Base-by-base conservation (phyloP, 2,329 filamentous ascomycete genomes). In the Xylaria arbuscula region DNA sequence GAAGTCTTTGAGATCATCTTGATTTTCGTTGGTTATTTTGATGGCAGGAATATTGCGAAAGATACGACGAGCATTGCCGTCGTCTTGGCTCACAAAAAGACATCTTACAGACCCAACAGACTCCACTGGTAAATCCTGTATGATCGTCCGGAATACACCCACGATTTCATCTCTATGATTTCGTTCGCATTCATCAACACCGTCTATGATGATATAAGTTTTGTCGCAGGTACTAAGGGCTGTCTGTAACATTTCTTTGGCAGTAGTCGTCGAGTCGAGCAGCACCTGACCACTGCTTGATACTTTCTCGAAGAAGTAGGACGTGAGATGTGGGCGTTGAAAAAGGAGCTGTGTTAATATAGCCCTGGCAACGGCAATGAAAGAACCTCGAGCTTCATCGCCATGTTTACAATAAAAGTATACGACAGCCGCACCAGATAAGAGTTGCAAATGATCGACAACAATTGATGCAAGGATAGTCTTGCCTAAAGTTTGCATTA, bases 381-480 rank as follows among this genome's bases (percentile, higher is more conserved):
- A 81, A 0, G 73, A 77, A 59, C 78, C 76, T 40, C 75, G 76
- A 7, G 74, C 59, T 2, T 61, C 19, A 60, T 82, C 75, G 10
- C 70, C 71, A 53, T 80, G 69, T 45, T 77, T 80, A 72, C 80
- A 83, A 66, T 83, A 83, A 73, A 83, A 83, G 71, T 75, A 83
- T 13, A 75, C 66, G 15, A 76, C 73, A 34, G 71, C 71, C 28
- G 71, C 61, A 13, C 62, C 59, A 28, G 51, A 54, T 2, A 71
- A 47, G 11, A 51, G 59, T 22, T 66, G 68, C 36, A 63, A 70
- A 67, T 78, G 73, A 51, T 83, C 79, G 36, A 83, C 66, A 32
- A 82, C 69, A 1, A 78, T 64, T 2, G 81, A 83, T 1, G 81
- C 76, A 17, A 83, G 73, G 17, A 83, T 66, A 17, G 72, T 71